Base-by-base conservation (phyloP, 2,329 filamentous ascomycete species). In the Graphilbum sp. region DNA sequence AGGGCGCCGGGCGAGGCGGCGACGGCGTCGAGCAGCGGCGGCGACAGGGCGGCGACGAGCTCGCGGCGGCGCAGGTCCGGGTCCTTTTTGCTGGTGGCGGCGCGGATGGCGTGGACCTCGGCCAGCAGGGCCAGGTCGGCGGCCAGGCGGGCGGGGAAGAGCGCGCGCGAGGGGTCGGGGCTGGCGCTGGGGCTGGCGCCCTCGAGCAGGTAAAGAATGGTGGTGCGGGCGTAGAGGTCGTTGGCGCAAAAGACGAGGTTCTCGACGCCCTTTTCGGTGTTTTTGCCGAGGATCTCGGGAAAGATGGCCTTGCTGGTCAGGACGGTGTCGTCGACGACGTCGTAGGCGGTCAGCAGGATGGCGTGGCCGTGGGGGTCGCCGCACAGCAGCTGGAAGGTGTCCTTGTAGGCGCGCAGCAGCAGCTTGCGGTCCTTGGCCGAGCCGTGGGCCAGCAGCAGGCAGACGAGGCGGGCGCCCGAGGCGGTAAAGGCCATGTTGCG, bases 401-500 rank as follows among this genome's bases (percentile, higher is more conserved):
- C 86, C 55, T 93, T 92, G 72, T 85, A 95, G 37, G 79, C 79
- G 59, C 54, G 85, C 36, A 96, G 64, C 41, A 98, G 75, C 42
- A 81, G 69, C 59, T 94, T 93, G 49, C 90, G 77, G 58, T 96
- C 88, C 62, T 98, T 98, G 46, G 90, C 86, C 38, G 67, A 77
- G 41, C 86, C 85, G 51, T 93, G 70, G 10, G 90, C 87, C 30
- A 98, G 63, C 31, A 84, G 71, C 32, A 94, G 66, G 52, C 77
- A 88, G 40, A 86, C 79, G 12, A 98, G 67, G 27, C 82, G 72
- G 34, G 86, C 76, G 6, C 90, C 90, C 9, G 84, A 85, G 55
- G 79, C 81, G 32, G 90, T 98, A 59, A 98, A 98, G 7, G 87
- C 87, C 63, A 98, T 72, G 56, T 96, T 96, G 66, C 94, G 93